These are phyloP conservation scores for Trichoderma aggressivum DNA, from an alignment of 2,329 filamentous ascomycete genomes.

Conservation along the genomic window DNA sequence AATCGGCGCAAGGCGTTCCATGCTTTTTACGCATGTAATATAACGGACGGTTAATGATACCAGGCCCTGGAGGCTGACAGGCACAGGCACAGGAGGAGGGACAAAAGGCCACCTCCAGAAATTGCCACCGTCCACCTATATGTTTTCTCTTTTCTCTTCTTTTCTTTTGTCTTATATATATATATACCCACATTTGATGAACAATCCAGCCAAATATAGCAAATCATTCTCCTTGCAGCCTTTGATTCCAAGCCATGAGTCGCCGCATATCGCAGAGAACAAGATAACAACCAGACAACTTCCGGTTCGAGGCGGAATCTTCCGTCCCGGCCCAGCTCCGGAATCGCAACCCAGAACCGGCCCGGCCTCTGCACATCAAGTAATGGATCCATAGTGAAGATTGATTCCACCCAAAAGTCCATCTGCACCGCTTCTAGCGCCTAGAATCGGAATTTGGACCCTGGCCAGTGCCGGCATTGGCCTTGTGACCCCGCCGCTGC, in stretches of 20 bases:
- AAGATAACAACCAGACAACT: background rate
- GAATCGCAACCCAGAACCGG: background rate
- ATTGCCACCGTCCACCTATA: background rate
- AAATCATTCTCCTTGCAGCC: background rate
- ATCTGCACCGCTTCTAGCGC: background rate
- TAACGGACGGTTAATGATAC: background rate
- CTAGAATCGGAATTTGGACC: background rate
- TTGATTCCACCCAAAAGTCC: background rate
- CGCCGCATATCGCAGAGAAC: background rate
- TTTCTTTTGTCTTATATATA: background rate
- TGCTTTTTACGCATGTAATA: background rate
- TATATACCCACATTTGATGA: slow-evolving; percentile 5
- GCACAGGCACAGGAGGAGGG: background rate
- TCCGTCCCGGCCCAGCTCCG: slow-evolving; percentile 3
- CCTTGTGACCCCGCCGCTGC: background rate
- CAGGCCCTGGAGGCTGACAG: slow-evolving; percentile 9
- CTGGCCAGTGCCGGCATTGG: background rate
- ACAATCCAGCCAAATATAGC: background rate
- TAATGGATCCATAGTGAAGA: background rate
- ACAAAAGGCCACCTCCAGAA: background rate
- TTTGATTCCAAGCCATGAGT: background rate
- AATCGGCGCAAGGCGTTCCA: slow-evolving; percentile 6
- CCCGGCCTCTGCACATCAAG: background rate
- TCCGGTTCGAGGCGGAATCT: background rate
- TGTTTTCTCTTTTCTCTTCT: background rate